phyloP scores from a whole-genome alignment of 1,139 yeast species.

The Hyphopichia khmerensis region DNA sequence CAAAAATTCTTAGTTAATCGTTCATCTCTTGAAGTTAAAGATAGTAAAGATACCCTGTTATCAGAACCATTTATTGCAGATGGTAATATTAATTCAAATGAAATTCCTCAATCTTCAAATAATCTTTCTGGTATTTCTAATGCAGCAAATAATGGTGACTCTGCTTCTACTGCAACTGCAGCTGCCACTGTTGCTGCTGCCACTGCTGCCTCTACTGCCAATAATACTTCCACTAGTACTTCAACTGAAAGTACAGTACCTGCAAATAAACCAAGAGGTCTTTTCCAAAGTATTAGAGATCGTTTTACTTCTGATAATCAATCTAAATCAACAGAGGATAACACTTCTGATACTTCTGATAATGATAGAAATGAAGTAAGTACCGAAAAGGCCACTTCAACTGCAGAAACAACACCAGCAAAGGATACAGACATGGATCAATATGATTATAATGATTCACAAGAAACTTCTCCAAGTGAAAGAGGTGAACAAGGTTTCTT shows the following conservation, averaged over 20 bases:
- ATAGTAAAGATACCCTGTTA: slow-evolving; percentile 6
- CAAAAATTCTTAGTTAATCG: slow-evolving; percentile 16
- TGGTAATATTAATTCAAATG: neutral
- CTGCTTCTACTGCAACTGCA: slow-evolving; percentile 9
- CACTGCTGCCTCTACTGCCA: neutral
- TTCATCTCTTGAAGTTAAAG: slow-evolving; percentile 16
- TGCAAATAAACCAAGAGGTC: slow-evolving; percentile 24
- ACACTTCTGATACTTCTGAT: slow-evolving; percentile 12
- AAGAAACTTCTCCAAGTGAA: slow-evolving; percentile 3
- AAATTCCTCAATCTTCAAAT: no score
- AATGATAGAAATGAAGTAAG: slow-evolving; percentile 18
- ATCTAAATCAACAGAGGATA: slow-evolving; percentile 5
- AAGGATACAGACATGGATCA: slow-evolving; percentile 20
- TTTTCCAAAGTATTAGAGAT: slow-evolving; percentile 36
- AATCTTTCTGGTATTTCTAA: no score
- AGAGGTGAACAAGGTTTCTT: slow-evolving; percentile 12
- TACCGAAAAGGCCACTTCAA: slow-evolving; percentile 18
- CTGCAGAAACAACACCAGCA: slow-evolving; percentile 34
- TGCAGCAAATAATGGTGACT: slow-evolving; percentile 9
- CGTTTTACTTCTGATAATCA: slow-evolving; percentile 20
- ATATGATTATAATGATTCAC: slow-evolving; percentile 6
- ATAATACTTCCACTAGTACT: slow-evolving; percentile 2
- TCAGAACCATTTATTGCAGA: slow-evolving; percentile 15
- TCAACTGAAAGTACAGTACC: neutral
- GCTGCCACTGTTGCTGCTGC: slow-evolving; percentile 11